Percentiles rank a stretch among this genome's conserved stretches.
Evolutionary conservation across 208 protist genomes (phyloP).

Genomic region (Wallacemonas sp.): DNA sequence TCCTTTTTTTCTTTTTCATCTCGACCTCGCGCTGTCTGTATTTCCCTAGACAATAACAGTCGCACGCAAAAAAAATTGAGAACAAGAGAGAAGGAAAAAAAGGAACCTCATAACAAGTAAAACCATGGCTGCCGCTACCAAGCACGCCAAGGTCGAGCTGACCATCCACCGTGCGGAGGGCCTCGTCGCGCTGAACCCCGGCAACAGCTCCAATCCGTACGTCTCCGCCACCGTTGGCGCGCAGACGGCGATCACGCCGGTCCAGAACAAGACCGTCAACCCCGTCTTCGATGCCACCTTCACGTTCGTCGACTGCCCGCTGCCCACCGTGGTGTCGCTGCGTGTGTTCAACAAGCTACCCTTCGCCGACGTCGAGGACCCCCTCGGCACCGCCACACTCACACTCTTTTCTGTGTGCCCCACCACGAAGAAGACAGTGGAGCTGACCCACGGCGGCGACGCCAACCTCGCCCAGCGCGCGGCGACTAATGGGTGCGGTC

Average conservation of each 20-base stretch:
- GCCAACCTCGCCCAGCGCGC: constrained; percentile 47
- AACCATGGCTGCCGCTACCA: constrained; percentile 14
- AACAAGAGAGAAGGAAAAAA: constrained; percentile 6
- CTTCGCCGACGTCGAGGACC: constrained; percentile 59
- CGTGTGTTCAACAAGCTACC: constrained; percentile 59
- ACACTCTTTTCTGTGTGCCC: constrained; percentile 51
- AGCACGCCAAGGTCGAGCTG: constrained; percentile 33
- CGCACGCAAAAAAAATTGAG: constrained; percentile 7
- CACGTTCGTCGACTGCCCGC: constrained; percentile 48
- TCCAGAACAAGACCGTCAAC: constrained; percentile 52
- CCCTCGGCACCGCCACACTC: constrained; percentile 72
- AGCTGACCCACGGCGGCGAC: constrained; percentile 70
- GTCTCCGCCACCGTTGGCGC: constrained; percentile 55
- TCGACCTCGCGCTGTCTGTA: too few species aligned
- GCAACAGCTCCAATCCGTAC: constrained; percentile 77
- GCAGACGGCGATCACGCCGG: constrained; percentile 39
- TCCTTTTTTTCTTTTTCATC: constrained; percentile 23
- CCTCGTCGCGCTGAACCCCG: constrained; percentile 66
- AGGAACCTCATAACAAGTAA: neutral
- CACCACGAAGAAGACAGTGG: constrained; percentile 32
- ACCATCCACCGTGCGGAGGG: constrained; percentile 58
- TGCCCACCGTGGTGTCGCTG: constrained; percentile 71
- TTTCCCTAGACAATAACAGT: neutral
- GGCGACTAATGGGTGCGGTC: constrained; percentile 52
- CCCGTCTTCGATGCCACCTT: constrained; percentile 61